Percentiles rank a stretch among this genome's conserved stretches.
Evolutionary conservation across 2,329 filamentous ascomycete genomes (phyloP).

Genomic region (Neopestalotiopsis rosae): DNA sequence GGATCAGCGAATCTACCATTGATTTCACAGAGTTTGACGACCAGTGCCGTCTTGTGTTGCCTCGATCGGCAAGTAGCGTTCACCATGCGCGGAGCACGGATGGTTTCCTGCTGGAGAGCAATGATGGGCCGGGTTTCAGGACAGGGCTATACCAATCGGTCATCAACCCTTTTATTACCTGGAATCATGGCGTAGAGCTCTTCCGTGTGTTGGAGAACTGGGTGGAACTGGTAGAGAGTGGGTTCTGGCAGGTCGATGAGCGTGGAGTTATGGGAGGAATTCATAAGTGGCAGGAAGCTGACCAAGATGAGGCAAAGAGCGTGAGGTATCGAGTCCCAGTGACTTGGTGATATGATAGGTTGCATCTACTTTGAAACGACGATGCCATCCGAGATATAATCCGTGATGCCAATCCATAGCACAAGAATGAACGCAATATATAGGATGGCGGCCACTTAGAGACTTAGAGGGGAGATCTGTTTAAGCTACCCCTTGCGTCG

Average conservation of each 20-base stretch:
- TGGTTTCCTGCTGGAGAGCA: neutral
- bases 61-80: neutral
- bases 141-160: conserved; percentile 4
- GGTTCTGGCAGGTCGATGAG: conserved; percentile 2
- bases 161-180: neutral
- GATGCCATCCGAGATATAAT: too few species aligned
- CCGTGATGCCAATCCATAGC: too few species aligned
- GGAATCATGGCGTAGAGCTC: conserved; percentile 9
- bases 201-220: conserved; percentile 16
- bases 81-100: conserved; percentile 2
- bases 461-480: too few species aligned
- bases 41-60: conserved; percentile 7
- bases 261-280: conserved; percentile 5
- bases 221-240: neutral
- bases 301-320: neutral
- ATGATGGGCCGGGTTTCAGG: neutral
- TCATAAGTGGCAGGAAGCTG: conserved; percentile 14
- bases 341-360: neutral
- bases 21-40: conserved; percentile 9
- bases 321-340: neutral
- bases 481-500: too few species aligned
- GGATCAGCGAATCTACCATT: neutral
- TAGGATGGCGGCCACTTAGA: too few species aligned
- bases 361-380: too few species aligned
- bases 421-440: too few species aligned